Evolutionary conservation across 805 yeast species (phyloP), one percentile per base, ranked within the genome.

Genomic region (Candida namnaoensis): DNA sequence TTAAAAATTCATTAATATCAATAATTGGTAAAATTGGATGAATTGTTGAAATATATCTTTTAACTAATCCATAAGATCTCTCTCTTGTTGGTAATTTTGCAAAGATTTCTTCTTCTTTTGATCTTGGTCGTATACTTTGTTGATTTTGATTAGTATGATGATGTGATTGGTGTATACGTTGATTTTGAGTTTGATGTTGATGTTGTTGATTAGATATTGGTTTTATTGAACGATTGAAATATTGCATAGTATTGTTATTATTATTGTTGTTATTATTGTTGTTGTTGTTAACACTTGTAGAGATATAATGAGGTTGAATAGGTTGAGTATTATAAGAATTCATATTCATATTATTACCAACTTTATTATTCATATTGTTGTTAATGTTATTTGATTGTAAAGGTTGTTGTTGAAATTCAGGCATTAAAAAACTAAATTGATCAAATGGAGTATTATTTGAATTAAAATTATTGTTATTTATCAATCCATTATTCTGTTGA

Each of bases 21-120:
- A 77, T 44, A 5, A 77, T 56, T 0, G 83, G 82, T 9, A 76
- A 53, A n/a, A 77, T 60, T 7, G 76, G 72, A 49, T 77, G 82
- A 12, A 77, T 76, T 0, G 79, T 72, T 38, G 66, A 68, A 10
- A 70, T 53, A 47, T 72, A 77, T 26, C 80, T 59, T 32, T 68
- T 66, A 3, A 75, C 58, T 35, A 76, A 57, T 41, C 69, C 74
- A 48, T 61, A 69, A 0, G 78, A 68, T 34, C 72, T 61, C 38
- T 64, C 68, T 37, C 58, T 64, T 1, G 69, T 53, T 1, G 82
- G 82, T 12, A 76, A 48, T 43, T 67, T 71, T 8, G 61, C 56
- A n/a, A 61, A 49, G 12, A 76, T 54, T 44, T 67, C 70, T 26
- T 42, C 48, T 32, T 44, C 44, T 33, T 54, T 56, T 39, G 59